Conservation (phyloP, 352 stramenopile genomes). For the Globisporangium cylindrosporum region DNA sequence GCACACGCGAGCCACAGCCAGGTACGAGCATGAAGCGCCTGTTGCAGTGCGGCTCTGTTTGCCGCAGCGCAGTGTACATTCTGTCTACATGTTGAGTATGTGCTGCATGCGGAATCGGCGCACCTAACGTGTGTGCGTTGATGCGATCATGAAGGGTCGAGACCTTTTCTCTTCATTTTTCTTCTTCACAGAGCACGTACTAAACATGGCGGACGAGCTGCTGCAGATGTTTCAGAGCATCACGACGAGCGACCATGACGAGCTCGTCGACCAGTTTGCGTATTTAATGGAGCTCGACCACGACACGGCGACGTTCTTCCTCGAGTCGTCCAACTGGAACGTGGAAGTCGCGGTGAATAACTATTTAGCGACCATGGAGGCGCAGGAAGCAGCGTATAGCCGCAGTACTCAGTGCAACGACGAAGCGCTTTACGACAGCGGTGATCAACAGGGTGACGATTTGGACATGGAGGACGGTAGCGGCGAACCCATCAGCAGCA, state of each 20-base stretch:
- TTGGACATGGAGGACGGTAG: conserved; percentile 56
- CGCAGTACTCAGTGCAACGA: background rate
- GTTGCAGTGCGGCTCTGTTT: too few species aligned
- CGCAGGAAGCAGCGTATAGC: conserved; percentile 16
- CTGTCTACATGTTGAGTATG: background rate
- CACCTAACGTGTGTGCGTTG: background rate
- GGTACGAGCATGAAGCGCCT: background rate
- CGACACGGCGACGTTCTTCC: conserved; percentile 75
- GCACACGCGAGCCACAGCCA: background rate
- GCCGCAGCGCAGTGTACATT: background rate
- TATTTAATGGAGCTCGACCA: conserved; percentile 69
- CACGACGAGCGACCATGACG: conserved; percentile 81
- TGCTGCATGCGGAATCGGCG: background rate
- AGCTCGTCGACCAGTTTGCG: conserved; percentile 82
- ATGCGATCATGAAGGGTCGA: background rate
- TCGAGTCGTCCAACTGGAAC: conserved; percentile 89
- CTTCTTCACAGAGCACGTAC: too few species aligned
- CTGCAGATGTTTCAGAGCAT: conserved; percentile 89
- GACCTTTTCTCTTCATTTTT: background rate
- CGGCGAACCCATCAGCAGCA: conserved; percentile 1
- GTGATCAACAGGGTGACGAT: conserved; percentile 23
- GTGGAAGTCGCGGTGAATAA: conserved; percentile 83
- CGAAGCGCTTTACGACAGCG: conserved; percentile 11
- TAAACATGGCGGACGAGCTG: conserved; percentile 69
- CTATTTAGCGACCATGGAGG: conserved; percentile 71